phyloP scores from a whole-genome alignment of 176 grass and related monocot genomes.

The Lolium perenne region DNA sequence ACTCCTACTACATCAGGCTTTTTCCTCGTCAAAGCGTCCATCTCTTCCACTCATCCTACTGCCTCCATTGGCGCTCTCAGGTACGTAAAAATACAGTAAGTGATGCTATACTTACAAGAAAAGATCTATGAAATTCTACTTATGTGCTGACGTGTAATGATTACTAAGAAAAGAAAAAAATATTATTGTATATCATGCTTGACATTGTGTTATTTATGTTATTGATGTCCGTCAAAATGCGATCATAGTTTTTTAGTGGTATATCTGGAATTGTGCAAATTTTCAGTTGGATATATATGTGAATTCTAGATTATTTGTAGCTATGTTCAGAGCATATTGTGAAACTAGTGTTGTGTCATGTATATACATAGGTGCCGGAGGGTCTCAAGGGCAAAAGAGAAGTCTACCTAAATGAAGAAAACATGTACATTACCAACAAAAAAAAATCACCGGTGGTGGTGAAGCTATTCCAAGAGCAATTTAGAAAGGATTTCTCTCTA shows the following conservation, averaged over 20 bases:
- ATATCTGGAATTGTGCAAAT: not conserved
- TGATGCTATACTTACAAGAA: not conserved
- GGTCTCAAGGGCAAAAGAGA: not conserved
- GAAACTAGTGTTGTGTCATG: not conserved
- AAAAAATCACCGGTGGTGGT: conserved; percentile 33
- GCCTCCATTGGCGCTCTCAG: conserved; percentile 54
- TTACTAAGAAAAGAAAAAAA: not conserved
- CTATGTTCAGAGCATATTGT: not conserved
- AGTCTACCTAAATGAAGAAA: not conserved
- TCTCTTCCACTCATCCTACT: conserved; percentile 56
- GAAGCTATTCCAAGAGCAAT: conserved; percentile 52
- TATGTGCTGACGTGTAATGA: not conserved
- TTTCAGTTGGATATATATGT: not conserved
- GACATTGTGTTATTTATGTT: not conserved
- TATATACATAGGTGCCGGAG: not conserved
- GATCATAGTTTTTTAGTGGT: not conserved
- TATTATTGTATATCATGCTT: not conserved
- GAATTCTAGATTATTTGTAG: not conserved
- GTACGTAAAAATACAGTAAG: conserved; percentile 8
- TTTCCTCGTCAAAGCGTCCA: conserved; percentile 54
- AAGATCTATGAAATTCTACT: not conserved
- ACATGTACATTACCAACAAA: conserved; percentile 31
- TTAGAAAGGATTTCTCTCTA: conserved; percentile 42
- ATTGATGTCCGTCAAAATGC: not conserved
- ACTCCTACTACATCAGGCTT: conserved; percentile 53